Evolutionary conservation across 2,329 filamentous ascomycete species (phyloP).

Genomic region (Ophiostoma australiae): DNA sequence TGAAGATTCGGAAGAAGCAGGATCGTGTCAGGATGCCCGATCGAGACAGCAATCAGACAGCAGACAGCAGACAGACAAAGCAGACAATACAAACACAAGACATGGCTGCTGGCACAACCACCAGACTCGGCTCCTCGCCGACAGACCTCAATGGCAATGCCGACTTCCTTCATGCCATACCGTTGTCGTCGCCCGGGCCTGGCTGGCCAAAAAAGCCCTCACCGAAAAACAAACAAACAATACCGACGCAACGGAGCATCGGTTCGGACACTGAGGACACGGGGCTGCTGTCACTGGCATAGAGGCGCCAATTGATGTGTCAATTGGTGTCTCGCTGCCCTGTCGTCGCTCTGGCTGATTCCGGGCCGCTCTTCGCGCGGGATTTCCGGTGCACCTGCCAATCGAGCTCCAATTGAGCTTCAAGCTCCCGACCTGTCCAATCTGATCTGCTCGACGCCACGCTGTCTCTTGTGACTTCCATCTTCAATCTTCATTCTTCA

Average conservation of each 20-base stretch:
- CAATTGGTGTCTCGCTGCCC: not conserved
- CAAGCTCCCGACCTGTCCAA: not conserved
- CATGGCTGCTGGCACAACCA: not conserved
- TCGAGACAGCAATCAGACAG: not conserved
- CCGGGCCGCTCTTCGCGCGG: slow-evolving; percentile 6
- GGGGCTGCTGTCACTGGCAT: not conserved
- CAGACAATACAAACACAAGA: not conserved
- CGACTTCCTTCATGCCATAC: slow-evolving; percentile 10
- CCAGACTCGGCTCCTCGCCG: not conserved
- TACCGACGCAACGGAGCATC: not conserved
- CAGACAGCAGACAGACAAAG: slow-evolving; percentile 2
- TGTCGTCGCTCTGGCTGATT: not conserved
- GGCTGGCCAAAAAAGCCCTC: slow-evolving; percentile 16
- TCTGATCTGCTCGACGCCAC: not conserved
- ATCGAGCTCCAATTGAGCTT: slow-evolving; percentile 3
- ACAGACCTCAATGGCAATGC: slow-evolving; percentile 10
- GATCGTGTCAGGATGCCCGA: slow-evolving; percentile 1
- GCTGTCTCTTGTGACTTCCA: not conserved
- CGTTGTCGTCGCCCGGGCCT: not conserved
- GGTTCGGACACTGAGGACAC: not conserved
- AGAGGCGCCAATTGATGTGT: not conserved
- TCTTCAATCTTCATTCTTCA: not conserved
- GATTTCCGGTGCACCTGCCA: slow-evolving; percentile 9
- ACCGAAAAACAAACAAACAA: slow-evolving; percentile 5
- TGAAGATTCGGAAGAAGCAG: slow-evolving; percentile 13